phyloP scores from a whole-genome alignment of 106 monocot genomes.

The Iris macrosiphon region DNA sequence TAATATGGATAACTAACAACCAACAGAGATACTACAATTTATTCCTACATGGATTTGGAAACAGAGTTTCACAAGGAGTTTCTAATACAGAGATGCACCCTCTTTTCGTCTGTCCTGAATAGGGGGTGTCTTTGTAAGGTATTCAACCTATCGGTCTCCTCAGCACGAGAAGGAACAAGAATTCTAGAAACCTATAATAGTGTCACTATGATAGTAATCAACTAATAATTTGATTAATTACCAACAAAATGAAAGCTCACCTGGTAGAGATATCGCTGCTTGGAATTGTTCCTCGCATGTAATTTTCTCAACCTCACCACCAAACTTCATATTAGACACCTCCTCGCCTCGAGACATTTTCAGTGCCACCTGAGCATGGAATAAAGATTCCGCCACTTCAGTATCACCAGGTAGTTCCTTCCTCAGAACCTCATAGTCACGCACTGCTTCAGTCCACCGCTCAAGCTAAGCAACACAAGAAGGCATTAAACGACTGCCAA shows the following conservation, averaged over 20 bases:
- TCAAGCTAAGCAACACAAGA: slow-evolving; percentile 29
- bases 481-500: background rate
- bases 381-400: slow-evolving; percentile 43
- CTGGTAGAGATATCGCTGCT: slow-evolving; percentile 39
- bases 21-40: too few species aligned
- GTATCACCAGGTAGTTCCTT: slow-evolving; percentile 47
- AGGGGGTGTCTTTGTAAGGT: too few species aligned
- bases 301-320: slow-evolving; percentile 54
- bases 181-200: background rate
- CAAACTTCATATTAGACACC: slow-evolving; percentile 51
- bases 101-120: too few species aligned
- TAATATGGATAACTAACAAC: too few species aligned
- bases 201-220: background rate
- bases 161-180: background rate
- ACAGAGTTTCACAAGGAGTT: background rate
- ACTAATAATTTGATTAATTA: background rate
- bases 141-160: background rate
- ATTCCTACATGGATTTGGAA: too few species aligned
- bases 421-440: slow-evolving; percentile 53
- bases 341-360: slow-evolving; percentile 45
- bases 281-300: slow-evolving; percentile 27
- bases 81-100: too few species aligned
- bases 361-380: slow-evolving; percentile 56
- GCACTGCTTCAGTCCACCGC: slow-evolving; percentile 48
- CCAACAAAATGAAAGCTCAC: slow-evolving; percentile 16